phyloP scores from a whole-genome alignment of 176 grass and related monocot species.

The Carex scoparia region DNA sequence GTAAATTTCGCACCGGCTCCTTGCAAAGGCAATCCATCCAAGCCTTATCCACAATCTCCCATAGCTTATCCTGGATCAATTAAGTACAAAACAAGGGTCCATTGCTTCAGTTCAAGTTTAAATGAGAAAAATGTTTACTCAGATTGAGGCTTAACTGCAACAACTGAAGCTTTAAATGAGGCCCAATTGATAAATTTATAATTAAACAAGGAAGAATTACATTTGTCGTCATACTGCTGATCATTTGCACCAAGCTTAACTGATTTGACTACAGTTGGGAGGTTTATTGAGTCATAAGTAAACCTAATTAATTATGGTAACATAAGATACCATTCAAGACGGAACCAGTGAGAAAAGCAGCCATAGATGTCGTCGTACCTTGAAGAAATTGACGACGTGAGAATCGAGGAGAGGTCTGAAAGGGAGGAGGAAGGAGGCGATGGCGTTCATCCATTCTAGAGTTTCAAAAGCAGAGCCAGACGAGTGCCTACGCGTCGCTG shows the following conservation, averaged over 20 bases:
- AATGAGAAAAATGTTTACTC: neutral
- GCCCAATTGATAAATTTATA: neutral
- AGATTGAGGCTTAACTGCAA: neutral
- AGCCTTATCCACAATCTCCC: slow-evolving; percentile 66
- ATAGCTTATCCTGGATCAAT: slow-evolving; percentile 55
- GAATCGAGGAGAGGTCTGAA: slow-evolving; percentile 61
- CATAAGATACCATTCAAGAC: neutral
- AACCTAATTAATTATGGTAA: neutral
- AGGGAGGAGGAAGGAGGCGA: slow-evolving; percentile 46
- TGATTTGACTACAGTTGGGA: neutral
- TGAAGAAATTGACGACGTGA: slow-evolving; percentile 97
- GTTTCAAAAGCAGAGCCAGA: slow-evolving; percentile 55
- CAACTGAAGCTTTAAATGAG: neutral
- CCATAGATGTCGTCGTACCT: slow-evolving; percentile 33
- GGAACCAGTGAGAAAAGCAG: neutral
- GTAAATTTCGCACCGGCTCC: slow-evolving; percentile 54
- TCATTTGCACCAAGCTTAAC: slow-evolving; percentile 2
- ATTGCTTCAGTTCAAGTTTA: neutral
- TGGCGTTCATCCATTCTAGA: slow-evolving; percentile 70
- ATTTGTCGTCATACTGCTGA: neutral
- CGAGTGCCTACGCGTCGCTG: slow-evolving; percentile 31
- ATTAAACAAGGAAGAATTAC: neutral
- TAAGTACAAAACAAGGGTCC: neutral
- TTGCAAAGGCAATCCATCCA: slow-evolving; percentile 79
- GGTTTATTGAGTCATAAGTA: too few relatives aligned